phyloP scores from a whole-genome alignment of 2,329 filamentous ascomycete genomes.

The Colletotrichum sp. region DNA sequence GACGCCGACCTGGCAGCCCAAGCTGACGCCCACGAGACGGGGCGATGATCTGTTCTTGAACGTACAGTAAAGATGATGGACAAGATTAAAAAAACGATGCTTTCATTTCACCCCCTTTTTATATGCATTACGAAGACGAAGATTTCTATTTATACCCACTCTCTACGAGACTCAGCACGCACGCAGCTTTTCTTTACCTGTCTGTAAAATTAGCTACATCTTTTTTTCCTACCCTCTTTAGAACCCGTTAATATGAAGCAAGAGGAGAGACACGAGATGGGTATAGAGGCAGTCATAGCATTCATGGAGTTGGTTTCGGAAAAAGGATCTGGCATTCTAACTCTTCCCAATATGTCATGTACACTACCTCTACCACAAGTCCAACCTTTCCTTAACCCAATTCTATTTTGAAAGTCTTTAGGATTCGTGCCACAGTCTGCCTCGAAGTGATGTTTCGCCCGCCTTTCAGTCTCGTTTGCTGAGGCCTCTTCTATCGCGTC shows the following conservation, averaged over 20 bases:
- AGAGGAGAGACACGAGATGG: not conserved
- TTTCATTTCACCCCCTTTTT: not conserved
- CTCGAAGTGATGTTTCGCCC: not conserved
- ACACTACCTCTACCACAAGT: not conserved
- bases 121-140: not conserved
- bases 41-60: slow-evolving; percentile 69
- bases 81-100: not conserved
- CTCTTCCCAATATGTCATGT: not conserved
- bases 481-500: not conserved
- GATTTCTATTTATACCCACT: slow-evolving; percentile 12
- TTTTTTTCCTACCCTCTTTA: not conserved
- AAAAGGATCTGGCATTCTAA: slow-evolving; percentile 6
- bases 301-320: slow-evolving; percentile 7
- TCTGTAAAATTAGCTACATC: slow-evolving; percentile 5
- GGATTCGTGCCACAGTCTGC: not conserved
- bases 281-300: not conserved
- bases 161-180: not conserved
- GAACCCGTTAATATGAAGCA: slow-evolving; percentile 3
- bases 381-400: not conserved
- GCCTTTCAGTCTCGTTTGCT: not conserved
- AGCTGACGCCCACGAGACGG: slow-evolving; percentile 68
- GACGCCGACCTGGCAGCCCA: slow-evolving; percentile 66
- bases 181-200: not conserved
- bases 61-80: slow-evolving; percentile 43
- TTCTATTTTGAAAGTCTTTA: not conserved